A percentile compares a stretch with the other conserved stretches of the same genome.
These are phyloP conservation scores for Hordeum pubiflorum DNA, from an alignment of 202 grass and related monocot genomes.

Conservation along the genomic window DNA sequence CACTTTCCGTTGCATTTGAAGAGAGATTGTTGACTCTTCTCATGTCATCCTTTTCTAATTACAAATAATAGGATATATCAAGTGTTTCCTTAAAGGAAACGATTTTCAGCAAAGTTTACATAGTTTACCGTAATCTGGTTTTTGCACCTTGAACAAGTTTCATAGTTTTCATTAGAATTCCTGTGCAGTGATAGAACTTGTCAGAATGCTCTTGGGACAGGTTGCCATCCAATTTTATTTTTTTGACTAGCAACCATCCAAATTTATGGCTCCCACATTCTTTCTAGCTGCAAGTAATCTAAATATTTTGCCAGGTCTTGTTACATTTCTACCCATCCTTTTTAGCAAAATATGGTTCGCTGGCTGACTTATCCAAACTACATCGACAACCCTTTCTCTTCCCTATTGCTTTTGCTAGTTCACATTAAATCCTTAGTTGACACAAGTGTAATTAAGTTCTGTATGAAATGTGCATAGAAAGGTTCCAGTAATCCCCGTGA, in stretches of 20 bases:
- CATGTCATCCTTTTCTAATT: not conserved
- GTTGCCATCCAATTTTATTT: not conserved
- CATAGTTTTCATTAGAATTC: not conserved
- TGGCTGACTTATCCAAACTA: not conserved
- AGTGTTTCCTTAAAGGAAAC: not conserved
- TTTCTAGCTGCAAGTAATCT: conserved; percentile 4
- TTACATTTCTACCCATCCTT: not conserved
- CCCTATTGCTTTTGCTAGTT: not conserved
- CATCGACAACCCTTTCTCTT: conserved; percentile 9
- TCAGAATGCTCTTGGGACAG: not conserved
- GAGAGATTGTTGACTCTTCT: not conserved
- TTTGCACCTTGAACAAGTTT: not conserved
- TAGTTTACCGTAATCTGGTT: conserved; percentile 4
- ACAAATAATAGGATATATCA: not conserved
- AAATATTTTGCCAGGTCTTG: not conserved
- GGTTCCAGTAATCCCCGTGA: not conserved
- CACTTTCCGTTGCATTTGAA: conserved; percentile 1
- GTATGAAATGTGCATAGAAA: not conserved
- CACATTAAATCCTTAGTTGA: not conserved
- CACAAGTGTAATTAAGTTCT: not conserved
- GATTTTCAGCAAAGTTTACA: not conserved
- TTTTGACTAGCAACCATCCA: not conserved
- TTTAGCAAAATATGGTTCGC: not conserved
- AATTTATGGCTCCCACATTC: not conserved
- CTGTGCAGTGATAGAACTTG: not conserved